phyloP scores from a whole-genome alignment of 2,329 filamentous ascomycete species.

The Cryphonectria carpinicola region DNA sequence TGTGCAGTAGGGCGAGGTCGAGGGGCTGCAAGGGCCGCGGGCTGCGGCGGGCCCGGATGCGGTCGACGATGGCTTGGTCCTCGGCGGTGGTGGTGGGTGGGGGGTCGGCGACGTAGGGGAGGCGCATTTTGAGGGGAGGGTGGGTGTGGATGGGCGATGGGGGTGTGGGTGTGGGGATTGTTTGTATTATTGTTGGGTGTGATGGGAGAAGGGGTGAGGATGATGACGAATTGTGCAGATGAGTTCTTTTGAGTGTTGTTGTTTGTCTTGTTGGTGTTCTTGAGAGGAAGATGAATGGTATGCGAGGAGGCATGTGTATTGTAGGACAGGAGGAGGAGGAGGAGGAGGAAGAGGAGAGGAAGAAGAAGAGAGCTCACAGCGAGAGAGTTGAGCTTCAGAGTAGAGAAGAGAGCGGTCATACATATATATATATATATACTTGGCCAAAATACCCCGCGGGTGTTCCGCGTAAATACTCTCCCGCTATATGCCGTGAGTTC shows the following conservation, averaged over 20 bases:
- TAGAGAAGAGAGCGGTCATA: background rate
- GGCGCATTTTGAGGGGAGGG: slow-evolving; percentile 57
- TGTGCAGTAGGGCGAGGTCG: slow-evolving; percentile 77
- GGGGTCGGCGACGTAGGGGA: slow-evolving; percentile 65
- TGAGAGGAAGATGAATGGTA: background rate
- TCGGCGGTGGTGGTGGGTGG: slow-evolving; percentile 48
- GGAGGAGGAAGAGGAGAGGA: too few relatives aligned
- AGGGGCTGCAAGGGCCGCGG: slow-evolving; percentile 74
- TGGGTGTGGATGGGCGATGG: slow-evolving; percentile 20
- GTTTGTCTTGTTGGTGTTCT: background rate
- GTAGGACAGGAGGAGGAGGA: background rate
- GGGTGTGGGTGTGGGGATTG: too few relatives aligned
- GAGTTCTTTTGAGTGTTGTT: background rate
- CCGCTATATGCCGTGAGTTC: slow-evolving; percentile 1
- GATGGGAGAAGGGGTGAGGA: background rate
- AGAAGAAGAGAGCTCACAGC: too few relatives aligned
- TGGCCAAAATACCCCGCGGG: background rate
- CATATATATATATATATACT: too few relatives aligned
- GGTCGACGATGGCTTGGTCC: slow-evolving; percentile 62
- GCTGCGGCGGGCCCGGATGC: slow-evolving; percentile 66
- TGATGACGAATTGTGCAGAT: background rate
- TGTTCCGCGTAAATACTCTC: slow-evolving; percentile 8
- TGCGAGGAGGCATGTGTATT: background rate
- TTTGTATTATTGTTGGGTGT: background rate
- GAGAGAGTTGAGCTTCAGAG: too few relatives aligned